phyloP scores from a whole-genome alignment of 352 stramenopile genomes.

The Globisporangium paroecandrum region DNA sequence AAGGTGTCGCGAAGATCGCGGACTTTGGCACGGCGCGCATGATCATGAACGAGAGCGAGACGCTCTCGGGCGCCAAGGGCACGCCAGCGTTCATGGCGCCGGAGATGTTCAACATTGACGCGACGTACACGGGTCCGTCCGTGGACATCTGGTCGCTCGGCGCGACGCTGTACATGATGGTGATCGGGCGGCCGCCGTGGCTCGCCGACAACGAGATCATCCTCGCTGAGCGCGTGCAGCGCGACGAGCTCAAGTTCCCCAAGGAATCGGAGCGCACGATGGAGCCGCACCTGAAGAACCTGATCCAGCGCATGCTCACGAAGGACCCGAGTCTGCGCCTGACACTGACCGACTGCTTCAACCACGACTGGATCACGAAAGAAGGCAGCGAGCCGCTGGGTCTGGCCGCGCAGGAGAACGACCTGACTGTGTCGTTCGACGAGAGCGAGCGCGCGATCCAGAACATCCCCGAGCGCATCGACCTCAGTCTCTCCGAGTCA shows the following conservation, averaged over 20 bases:
- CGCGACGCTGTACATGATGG: conserved; percentile 91
- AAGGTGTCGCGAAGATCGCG: conserved; percentile 86
- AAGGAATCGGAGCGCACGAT: conserved; percentile 71
- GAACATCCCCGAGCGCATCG: conserved; percentile 85
- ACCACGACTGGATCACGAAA: conserved; percentile 92
- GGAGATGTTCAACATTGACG: conserved; percentile 89
- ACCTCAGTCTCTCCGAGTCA: conserved; percentile 69
- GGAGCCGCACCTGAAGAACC: conserved; percentile 87
- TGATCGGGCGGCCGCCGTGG: conserved; percentile 88
- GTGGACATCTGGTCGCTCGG: conserved; percentile 89
- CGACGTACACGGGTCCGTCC: conserved; percentile 79
- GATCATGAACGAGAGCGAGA: conserved; percentile 89
- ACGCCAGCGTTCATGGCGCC: conserved; percentile 90
- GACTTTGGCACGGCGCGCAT: conserved; percentile 89
- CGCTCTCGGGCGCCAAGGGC: conserved; percentile 77
- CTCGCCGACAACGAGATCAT: conserved; percentile 89
- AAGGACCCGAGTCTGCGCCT: conserved; percentile 85
- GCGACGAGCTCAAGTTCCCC: conserved; percentile 84
- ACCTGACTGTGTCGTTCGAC: conserved; percentile 77
- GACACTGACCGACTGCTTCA: conserved; percentile 79
- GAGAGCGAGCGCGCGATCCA: conserved; percentile 83
- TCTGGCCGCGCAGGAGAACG: conserved; percentile 41
- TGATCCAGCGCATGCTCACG: conserved; percentile 89
- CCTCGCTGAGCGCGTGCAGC: conserved; percentile 80
- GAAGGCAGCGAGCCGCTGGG: conserved; percentile 87